Evolutionary conservation across 257 asterid genomes (phyloP).

Genomic region (Ajuga chamaepitys): DNA sequence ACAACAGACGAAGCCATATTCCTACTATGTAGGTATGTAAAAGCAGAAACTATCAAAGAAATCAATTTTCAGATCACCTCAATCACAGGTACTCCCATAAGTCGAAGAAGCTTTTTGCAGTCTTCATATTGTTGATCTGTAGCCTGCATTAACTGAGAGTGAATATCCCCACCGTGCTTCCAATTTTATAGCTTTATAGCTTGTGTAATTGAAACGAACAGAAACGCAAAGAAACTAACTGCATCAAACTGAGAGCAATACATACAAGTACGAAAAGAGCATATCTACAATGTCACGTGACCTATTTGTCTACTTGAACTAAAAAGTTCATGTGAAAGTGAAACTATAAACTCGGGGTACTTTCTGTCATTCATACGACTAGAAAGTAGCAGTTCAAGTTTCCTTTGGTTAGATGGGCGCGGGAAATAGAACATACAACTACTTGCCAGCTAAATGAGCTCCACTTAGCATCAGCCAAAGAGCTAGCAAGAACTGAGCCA

Average conservation of each 20-base stretch:
- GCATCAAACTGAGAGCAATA: slow-evolving; percentile 7
- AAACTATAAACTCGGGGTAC: background rate
- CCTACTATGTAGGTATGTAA: background rate
- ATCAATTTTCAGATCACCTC: slow-evolving; percentile 49
- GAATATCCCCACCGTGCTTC: slow-evolving; percentile 10
- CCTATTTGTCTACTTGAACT: background rate
- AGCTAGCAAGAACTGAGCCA: background rate
- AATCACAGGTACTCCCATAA: slow-evolving; percentile 95
- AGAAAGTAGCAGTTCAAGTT: background rate
- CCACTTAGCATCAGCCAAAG: background rate
- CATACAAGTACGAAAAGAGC: background rate
- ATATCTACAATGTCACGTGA: background rate
- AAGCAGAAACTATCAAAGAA: background rate
- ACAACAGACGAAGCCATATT: too few species aligned
- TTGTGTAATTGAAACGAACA: slow-evolving; percentile 1
- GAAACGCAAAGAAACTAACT: background rate
- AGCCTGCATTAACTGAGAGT: slow-evolving; percentile 42
- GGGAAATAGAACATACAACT: background rate
- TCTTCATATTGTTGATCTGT: slow-evolving; percentile 85
- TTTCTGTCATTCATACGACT: background rate
- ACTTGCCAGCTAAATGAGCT: background rate
- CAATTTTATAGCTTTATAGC: slow-evolving; percentile 1
- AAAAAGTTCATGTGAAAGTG: background rate
- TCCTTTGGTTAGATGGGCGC: background rate
- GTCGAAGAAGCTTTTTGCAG: slow-evolving; percentile 83